Evolutionary conservation across 2,329 filamentous ascomycete genomes (phyloP), one percentile per base, ranked within the genome.

Genomic region (Xylariaceae sp.): DNA sequence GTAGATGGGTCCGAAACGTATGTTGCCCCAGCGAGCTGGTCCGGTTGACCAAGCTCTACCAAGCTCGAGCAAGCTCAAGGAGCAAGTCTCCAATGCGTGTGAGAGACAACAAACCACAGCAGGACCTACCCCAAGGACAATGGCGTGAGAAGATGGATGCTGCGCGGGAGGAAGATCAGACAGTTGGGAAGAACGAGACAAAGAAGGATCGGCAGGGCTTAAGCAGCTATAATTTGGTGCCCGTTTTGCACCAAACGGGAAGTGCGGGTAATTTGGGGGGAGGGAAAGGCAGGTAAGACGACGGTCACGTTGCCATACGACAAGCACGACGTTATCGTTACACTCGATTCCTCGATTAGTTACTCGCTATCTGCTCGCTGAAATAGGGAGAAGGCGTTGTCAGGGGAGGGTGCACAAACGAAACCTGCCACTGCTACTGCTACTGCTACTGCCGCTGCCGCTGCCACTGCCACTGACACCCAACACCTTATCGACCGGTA

Each of bases 131-230:
- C 8, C 8, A 37, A 37, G 32, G 37, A 27, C 29, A 53, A 47
- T 50, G 12, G 44, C 29, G 30, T 52, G 47, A 40, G 47, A 41
- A 29, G 31, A 46, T 39, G 42, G 45, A 34, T 34, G 45, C 46
- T 37, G 49, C 53, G 53, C 34, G 53, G 54, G 39, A 46, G 31
- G 48, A 47, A 34, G 39, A 46, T 26, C 41, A 12, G 29, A 39
- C 39, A 54, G 51, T 40, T 52, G 54, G 47, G 32, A 42, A 44
- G 35, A 47, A 48, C 52, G 47, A 47, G 51, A 54, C 48, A 51
- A 52, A 49, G 54, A 52, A 49, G 48, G 57, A 59, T 59, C 55
- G 46, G 52, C 54, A 45, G 46, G 54, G 50, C 30, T 43, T 55
- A 29, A 34, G 12, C 8, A 37, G 12, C 35, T 9, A 7, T 37